Conservation (phyloP, 805 yeast genomes). For the Teunomyces kruisii region DNA sequence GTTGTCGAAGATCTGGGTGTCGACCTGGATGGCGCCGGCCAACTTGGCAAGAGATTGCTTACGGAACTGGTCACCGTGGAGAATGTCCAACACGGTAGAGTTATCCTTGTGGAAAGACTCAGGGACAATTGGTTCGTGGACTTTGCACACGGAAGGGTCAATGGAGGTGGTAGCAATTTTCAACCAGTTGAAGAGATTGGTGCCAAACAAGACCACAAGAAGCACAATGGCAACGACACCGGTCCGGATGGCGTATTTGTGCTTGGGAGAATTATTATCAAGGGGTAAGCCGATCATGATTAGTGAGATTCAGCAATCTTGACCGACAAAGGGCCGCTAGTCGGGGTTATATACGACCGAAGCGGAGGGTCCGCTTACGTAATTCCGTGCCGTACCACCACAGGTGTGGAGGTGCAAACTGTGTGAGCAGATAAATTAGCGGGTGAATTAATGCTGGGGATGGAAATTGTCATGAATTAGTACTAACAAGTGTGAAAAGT, state of each 20-base stretch:
- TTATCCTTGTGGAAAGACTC: conserved; percentile 29
- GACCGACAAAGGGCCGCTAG: no score
- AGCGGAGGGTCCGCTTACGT: not conserved
- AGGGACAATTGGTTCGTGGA: conserved; percentile 23
- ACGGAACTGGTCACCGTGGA: conserved; percentile 26
- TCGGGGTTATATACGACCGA: no score
- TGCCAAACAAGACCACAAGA: conserved; percentile 17
- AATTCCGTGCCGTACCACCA: not conserved
- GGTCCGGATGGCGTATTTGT: not conserved
- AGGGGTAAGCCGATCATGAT: conserved; percentile 11
- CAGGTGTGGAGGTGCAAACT: no score
- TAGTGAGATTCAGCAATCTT: not conserved
- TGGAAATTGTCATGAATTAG: no score
- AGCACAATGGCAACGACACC: conserved; percentile 12
- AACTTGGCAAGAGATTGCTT: conserved; percentile 42
- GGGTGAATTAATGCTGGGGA: no score
- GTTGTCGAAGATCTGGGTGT: conserved; percentile 62
- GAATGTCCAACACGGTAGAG: conserved; percentile 28
- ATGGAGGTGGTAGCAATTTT: conserved; percentile 17
- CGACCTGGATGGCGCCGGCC: conserved; percentile 60
- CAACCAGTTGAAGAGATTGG: conserved; percentile 18
- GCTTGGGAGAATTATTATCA: conserved; percentile 1
- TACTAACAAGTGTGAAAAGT: no score
- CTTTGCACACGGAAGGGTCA: conserved; percentile 22
- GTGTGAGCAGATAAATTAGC: no score